These are phyloP conservation scores for Rutstroemia sp. DNA, from an alignment of 2,329 filamentous ascomycete species.

Conservation along the genomic window DNA sequence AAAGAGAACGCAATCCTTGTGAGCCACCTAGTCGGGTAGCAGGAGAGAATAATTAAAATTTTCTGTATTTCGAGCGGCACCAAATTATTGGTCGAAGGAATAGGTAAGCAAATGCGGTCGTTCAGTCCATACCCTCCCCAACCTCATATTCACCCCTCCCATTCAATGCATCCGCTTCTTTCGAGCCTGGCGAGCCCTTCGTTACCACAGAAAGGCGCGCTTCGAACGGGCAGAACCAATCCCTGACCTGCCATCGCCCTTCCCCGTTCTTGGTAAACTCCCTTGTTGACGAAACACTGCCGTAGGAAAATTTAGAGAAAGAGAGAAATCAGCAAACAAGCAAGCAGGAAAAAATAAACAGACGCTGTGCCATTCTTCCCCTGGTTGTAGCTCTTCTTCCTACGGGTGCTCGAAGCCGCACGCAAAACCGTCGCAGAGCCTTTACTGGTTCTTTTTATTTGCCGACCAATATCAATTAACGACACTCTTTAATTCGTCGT, in stretches of 20 bases:
- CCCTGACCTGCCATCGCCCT: background rate
- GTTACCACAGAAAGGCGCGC: slow-evolving; percentile 5
- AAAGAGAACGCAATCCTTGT: slow-evolving; percentile 5
- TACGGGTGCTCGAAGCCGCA: slow-evolving; percentile 9
- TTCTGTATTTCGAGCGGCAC: background rate
- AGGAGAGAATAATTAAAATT: background rate
- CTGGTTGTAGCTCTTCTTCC: slow-evolving; percentile 6
- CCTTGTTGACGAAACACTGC: slow-evolving; percentile 9
- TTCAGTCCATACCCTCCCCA: slow-evolving; percentile 1
- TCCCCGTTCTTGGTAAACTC: slow-evolving; percentile 1
- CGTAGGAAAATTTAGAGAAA: background rate
- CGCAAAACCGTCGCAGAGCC: background rate
- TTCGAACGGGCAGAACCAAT: slow-evolving; percentile 6
- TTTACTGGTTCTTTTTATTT: slow-evolving; percentile 9
- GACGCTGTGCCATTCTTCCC: slow-evolving; percentile 10
- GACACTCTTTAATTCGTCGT: slow-evolving; percentile 8
- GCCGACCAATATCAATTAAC: slow-evolving; percentile 9
- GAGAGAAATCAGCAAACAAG: background rate
- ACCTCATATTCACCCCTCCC: no score
- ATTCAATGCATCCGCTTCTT: slow-evolving; percentile 1
- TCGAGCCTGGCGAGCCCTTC: background rate
- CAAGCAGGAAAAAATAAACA: slow-evolving; percentile 1
- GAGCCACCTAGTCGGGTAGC: slow-evolving; percentile 8
- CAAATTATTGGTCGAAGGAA: background rate
- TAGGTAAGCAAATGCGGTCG: background rate